Conservation (phyloP, 306 rosid species). For the Cyclanthera cordifolia region DNA sequence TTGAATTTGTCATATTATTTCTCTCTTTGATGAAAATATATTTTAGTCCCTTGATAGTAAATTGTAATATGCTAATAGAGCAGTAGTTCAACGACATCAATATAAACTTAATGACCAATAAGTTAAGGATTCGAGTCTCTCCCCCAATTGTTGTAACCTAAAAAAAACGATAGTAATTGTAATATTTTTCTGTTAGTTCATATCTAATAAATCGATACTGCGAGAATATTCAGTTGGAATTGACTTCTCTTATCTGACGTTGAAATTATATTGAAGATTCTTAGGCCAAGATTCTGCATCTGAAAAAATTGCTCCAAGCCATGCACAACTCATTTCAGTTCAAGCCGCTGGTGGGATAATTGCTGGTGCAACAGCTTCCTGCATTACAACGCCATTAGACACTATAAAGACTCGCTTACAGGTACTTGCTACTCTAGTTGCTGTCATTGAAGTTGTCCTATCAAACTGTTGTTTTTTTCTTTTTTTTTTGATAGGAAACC, state of each 20-base stretch:
- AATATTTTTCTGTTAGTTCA: background rate
- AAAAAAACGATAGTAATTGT: too few relatives aligned
- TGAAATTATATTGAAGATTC: constrained; percentile 25
- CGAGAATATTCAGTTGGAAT: background rate
- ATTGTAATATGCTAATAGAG: background rate
- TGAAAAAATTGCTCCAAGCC: constrained; percentile 32
- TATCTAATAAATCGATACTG: background rate
- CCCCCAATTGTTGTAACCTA: too few relatives aligned
- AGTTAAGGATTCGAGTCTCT: too few relatives aligned
- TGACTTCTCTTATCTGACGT: background rate
- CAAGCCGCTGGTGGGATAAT: constrained; percentile 79
- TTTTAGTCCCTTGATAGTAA: background rate
- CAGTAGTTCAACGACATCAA: too few relatives aligned
- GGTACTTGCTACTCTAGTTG: constrained; percentile 20
- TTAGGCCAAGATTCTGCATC: constrained; percentile 21
- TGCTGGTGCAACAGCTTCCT: constrained; percentile 84
- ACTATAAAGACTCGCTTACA: constrained; percentile 92
- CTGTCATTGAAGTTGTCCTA: background rate
- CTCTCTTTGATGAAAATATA: background rate
- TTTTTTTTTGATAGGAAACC: too few relatives aligned
- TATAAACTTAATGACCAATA: too few relatives aligned
- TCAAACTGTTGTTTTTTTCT: too few relatives aligned
- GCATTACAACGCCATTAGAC: constrained; percentile 78
- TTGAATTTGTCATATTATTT: background rate
- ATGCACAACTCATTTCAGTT: constrained; percentile 43